These are phyloP conservation scores for Endogone sp. DNA, from an alignment of 192 early-diverging fungal genomes.

Conservation along the genomic window DNA sequence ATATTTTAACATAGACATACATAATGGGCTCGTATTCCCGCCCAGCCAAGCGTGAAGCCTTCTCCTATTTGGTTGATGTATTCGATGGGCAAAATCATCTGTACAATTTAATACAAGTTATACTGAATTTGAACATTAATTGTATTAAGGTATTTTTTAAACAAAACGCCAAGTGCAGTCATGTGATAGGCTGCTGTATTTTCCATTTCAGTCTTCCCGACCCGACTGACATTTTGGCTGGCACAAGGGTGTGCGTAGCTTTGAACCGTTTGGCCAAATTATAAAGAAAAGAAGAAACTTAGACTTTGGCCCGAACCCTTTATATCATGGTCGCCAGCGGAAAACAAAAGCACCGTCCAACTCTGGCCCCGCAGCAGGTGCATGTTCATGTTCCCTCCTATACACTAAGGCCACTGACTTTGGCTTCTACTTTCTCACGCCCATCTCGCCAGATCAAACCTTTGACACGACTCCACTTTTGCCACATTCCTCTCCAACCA, in stretches of 20 bases:
- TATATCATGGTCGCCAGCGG: neutral
- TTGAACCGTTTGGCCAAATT: no score
- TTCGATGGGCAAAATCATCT: no score
- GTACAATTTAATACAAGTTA: no score
- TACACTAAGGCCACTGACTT: neutral
- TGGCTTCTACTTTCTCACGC: neutral
- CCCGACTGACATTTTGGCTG: no score
- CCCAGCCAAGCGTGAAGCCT: no score
- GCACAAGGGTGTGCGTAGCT: no score
- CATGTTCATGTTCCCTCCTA: conserved; percentile 1
- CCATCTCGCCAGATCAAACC: neutral
- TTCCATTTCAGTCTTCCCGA: no score
- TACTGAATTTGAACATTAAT: no score
- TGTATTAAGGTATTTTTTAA: no score
- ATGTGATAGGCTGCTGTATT: neutral
- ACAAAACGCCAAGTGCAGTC: no score
- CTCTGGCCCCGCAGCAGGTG: neutral
- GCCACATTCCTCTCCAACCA: neutral
- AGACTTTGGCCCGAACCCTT: neutral
- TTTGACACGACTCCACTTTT: neutral
- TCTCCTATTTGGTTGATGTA: no score
- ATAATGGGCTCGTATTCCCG: no score
- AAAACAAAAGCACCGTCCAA: neutral
- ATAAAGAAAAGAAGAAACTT: neutral
- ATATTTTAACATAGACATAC: neutral